These are phyloP conservation scores for Paramecium pentaurelia DNA, from an alignment of 73 alveolate species.

Conservation along the genomic window DNA sequence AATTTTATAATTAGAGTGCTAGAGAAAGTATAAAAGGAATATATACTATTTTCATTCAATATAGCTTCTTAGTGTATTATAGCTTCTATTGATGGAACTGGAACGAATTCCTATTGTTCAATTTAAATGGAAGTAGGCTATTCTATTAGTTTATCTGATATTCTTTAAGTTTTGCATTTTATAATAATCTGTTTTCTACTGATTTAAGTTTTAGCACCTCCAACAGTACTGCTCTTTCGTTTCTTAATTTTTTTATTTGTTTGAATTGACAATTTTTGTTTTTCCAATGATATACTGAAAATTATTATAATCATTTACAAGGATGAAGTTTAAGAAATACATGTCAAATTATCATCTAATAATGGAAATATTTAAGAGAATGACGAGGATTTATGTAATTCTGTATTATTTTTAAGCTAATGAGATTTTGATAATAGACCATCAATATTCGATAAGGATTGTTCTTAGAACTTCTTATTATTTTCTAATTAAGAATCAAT, in stretches of 20 bases:
- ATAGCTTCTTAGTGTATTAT: neutral
- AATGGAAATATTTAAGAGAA: neutral
- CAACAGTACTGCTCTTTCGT: neutral
- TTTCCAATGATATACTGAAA: neutral
- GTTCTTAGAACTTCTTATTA: neutral
- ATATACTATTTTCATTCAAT: neutral
- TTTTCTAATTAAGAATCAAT: neutral
- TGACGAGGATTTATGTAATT: neutral
- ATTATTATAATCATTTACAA: neutral
- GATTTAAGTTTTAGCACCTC: neutral
- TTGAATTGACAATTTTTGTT: neutral
- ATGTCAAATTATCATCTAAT: neutral
- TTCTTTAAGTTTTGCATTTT: neutral
- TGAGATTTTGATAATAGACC: neutral
- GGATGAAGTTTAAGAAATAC: neutral
- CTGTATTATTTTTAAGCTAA: neutral
- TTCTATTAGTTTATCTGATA: neutral
- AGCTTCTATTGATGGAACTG: neutral
- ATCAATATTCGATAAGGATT: neutral
- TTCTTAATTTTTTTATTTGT: neutral
- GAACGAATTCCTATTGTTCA: neutral
- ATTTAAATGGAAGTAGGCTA: neutral
- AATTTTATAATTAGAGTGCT: neutral
- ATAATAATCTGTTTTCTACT: neutral
- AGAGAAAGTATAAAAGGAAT: neutral